Conservation (phyloP, 768 basidiomycete species). For the Lepiota subincarnata region DNA sequence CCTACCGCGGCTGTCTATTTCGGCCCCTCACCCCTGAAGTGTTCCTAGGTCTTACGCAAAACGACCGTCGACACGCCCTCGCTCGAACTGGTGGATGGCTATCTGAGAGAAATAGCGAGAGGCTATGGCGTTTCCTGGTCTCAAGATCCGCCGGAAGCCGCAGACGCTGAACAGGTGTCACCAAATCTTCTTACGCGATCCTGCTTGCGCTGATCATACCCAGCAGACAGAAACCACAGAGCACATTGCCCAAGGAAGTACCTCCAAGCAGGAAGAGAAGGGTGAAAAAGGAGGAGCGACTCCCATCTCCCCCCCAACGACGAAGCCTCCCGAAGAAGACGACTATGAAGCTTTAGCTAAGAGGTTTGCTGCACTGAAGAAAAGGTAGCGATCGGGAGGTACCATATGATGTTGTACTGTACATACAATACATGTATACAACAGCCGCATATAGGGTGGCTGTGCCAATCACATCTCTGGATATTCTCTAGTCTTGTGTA, state of each 20-base stretch:
- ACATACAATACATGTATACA: too few relatives aligned
- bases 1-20: background rate
- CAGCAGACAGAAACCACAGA: background rate
- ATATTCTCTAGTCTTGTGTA: too few relatives aligned
- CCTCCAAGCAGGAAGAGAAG: background rate
- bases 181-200: background rate
- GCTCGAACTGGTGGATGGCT: slow-evolving; percentile 75
- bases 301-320: slow-evolving; percentile 20
- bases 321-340: slow-evolving; percentile 40
- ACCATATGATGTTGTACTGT: slow-evolving; percentile 35
- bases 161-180: slow-evolving; percentile 7
- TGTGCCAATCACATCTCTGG: slow-evolving; percentile 6
- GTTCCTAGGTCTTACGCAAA: slow-evolving; percentile 68
- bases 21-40: slow-evolving; percentile 6
- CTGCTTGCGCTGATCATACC: background rate
- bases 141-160: slow-evolving; percentile 18
- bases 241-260: background rate
- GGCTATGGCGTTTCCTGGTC: slow-evolving; percentile 78
- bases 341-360: slow-evolving; percentile 73
- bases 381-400: too few relatives aligned
- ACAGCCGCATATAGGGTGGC: slow-evolving; percentile 2
- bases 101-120: slow-evolving; percentile 84
- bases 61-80: slow-evolving; percentile 67
- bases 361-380: slow-evolving; percentile 86
- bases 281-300: slow-evolving; percentile 17